Evolutionary conservation across 179 eudicot species (phyloP).

Genomic region (Vitellaria paradoxa): DNA sequence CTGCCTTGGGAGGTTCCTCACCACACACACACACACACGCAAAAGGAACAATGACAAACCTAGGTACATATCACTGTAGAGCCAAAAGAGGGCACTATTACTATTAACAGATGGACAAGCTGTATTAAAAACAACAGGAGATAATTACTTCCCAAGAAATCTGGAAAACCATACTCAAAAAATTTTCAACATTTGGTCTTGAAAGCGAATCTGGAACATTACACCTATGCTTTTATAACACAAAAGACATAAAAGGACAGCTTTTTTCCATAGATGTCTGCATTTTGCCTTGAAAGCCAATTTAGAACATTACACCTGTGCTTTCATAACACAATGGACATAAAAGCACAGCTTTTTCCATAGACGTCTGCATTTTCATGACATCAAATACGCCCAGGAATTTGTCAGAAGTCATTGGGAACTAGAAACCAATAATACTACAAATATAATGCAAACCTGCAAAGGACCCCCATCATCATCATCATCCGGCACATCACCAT

Average conservation of each 20-base stretch:
- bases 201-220: not conserved
- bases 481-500: conserved; percentile 88
- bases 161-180: not conserved
- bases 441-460: conserved; percentile 40
- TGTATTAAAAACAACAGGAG: not conserved
- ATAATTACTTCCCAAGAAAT: not conserved
- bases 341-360: not conserved
- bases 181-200: not conserved
- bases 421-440: not conserved
- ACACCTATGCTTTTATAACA: conserved; percentile 3
- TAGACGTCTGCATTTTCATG: not conserved
- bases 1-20: no score
- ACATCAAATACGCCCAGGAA: not conserved
- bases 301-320: not conserved
- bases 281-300: not conserved
- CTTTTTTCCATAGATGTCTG: not conserved
- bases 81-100: not conserved
- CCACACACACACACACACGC: not conserved
- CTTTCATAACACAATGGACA: not conserved
- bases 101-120: not conserved
- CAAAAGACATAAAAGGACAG: not conserved
- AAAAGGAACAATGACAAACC: not conserved
- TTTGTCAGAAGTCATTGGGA: not conserved
- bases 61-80: not conserved
- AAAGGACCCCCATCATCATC: conserved; percentile 81